Evolutionary conservation across 768 basidiomycete species (phyloP), one percentile per base, ranked within the genome.

Genomic region (Naganishia kalamii): DNA sequence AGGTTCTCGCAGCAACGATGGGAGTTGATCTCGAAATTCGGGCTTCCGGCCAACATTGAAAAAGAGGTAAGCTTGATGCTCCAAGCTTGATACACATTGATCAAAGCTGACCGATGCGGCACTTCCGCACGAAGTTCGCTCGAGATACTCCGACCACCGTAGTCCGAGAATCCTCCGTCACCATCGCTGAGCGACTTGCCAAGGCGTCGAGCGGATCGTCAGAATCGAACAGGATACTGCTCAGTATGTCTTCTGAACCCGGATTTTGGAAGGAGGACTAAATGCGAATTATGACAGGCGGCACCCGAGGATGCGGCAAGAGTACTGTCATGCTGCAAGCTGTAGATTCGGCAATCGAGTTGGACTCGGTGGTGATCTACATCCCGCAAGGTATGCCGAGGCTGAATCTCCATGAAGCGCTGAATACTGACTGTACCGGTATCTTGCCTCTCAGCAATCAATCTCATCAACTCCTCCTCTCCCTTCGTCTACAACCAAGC

Each of bases 341-440:
- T 0, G 85, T 89, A 0, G 82, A 87, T 41, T 86, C 89, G 68
- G 86, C 85, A 35, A 70, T 82, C 11, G 77, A 82, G 2, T 82
- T 84, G 23, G 83, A 83, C 29, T 92, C 90, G 88, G 82, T 93
- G 23, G 89, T 91, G 19, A 77, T 93, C 19, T 96, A 92, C 74
- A 83, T 92, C 27, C 90, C 92, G 3, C 82, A 87, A 78, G 85
- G 90, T 89, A 33, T 17, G 37, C 33, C 13, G 2, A n/a, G 7
- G 29, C 4, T 4, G 12, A 40, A 27, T 25, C 10, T 33, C 12
- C 12, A 11, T 33, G 25, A 8, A 13, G 17, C 30, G n/a, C n/a
- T n/a, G n/a, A n/a, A 60, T 7, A 8, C 47, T 61, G 23, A 46
- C 41, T 50, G 8, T 19, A 33, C n/a, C 59, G 23, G 21, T 21